Percentiles rank a stretch among this genome's conserved stretches.
These are phyloP conservation scores for Xylaria bambusicola DNA, from an alignment of 495 filamentous ascomycete genomes.

Conservation along the genomic window DNA sequence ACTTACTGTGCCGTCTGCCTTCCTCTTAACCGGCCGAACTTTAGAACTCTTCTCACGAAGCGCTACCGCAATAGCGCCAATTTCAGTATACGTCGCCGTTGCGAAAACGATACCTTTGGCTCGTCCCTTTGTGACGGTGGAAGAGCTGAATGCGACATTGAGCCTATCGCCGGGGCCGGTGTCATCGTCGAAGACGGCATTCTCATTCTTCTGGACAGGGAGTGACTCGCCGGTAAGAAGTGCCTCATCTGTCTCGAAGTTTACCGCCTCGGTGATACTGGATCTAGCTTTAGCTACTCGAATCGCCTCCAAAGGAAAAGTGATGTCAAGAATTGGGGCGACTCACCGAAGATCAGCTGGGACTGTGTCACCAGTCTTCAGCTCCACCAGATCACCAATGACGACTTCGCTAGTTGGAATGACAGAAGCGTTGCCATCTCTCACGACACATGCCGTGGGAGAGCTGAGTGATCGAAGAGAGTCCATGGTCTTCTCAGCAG, in stretches of 20 bases:
- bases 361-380: constrained; percentile 78
- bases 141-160: constrained; percentile 52
- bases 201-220: constrained; percentile 43
- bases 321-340: constrained; percentile 3
- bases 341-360: constrained; percentile 62
- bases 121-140: constrained; percentile 52
- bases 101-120: constrained; percentile 47
- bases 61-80: constrained; percentile 49
- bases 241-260: constrained; percentile 54
- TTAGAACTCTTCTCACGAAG: constrained; percentile 45
- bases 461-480: constrained; percentile 65
- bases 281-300: background rate
- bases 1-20: constrained; percentile 47
- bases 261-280: constrained; percentile 40
- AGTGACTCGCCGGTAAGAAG: constrained; percentile 52
- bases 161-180: constrained; percentile 45
- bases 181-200: constrained; percentile 38
- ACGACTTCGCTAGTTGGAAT: constrained; percentile 56
- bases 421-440: constrained; percentile 56
- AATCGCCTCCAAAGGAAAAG: background rate
- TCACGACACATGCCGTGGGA: constrained; percentile 60
- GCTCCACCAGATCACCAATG: constrained; percentile 62
- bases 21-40: constrained; percentile 59
- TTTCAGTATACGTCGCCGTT: constrained; percentile 50
- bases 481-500: constrained; percentile 76